Percentiles rank a stretch among this genome's conserved stretches.
Conservation (phyloP, 371 early-diverging fungal species). For the Entomophthora muscae region DNA sequence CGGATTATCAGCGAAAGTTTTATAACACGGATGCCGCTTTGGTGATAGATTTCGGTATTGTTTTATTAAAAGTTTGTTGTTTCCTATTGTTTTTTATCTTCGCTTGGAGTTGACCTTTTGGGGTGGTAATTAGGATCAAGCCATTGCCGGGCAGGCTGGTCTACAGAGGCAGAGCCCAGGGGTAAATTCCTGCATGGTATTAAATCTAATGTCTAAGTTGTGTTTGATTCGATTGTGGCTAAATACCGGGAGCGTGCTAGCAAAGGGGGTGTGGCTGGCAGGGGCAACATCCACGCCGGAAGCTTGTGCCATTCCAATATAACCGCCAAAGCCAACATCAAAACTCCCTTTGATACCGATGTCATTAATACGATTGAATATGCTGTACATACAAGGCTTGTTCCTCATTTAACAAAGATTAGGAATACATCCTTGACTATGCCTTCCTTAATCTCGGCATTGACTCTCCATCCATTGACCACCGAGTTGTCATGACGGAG, state of each 20-base stretch:
- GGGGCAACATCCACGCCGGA: conserved; percentile 44
- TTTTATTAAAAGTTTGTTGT: too few relatives aligned
- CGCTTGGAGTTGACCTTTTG: too few relatives aligned
- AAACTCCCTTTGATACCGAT: conserved; percentile 56
- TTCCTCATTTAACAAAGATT: neutral
- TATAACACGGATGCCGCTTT: neutral
- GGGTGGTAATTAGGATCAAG: conserved; percentile 62
- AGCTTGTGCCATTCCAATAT: conserved; percentile 54
- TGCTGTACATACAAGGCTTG: conserved; percentile 28
- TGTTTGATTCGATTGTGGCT: conserved; percentile 63
- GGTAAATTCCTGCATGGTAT: conserved; percentile 20
- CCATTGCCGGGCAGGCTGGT: conserved; percentile 71
- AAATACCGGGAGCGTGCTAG: conserved; percentile 60
- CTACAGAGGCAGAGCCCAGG: conserved; percentile 34
- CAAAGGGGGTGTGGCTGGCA: conserved; percentile 12
- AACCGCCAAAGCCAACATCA: conserved; percentile 39
- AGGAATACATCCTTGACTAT: conserved; percentile 73
- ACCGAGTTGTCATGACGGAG: conserved; percentile 76
- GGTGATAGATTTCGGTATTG: neutral
- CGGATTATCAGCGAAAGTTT: neutral
- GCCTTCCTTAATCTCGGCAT: conserved; percentile 64
- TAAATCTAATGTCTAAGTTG: conserved; percentile 21
- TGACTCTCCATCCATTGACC: conserved; percentile 34
- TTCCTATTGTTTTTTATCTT: too few relatives aligned
- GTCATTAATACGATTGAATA: conserved; percentile 47